Base-by-base conservation (phyloP, 331 rosid species). In the Ulmus americana region DNA sequence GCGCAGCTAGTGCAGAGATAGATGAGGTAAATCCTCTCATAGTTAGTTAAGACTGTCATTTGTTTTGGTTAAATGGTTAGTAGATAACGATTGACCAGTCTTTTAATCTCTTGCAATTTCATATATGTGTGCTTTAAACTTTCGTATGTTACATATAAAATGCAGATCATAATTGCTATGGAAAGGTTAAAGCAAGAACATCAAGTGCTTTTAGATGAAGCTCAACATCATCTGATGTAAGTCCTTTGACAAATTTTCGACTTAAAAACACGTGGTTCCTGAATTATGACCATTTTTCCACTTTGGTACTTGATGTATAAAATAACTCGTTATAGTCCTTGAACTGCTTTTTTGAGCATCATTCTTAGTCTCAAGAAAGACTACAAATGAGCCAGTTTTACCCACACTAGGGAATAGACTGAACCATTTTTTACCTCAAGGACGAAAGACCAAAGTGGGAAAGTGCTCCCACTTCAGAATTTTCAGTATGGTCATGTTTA, bases 1-100 rank as follows among this genome's bases (percentile, higher is more conserved):
- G 98, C 68, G 82, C 89, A 55, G 89, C 90, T 54, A 92, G 95
- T 73, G 97, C 95, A 56, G 95, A 88, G 84, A 92, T 92, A 71
- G 97, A 89, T 70, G 95, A 89, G 98, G 98, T 87, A 55, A 43
- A 55, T 8, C 38, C 5, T 56, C 0, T 3, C 0, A 13, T 2
- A 11, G 42, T 6, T n/a, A 2, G 13, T 41, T 55, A 10, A 22
- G 13, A 0, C 12, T 14, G 0, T 6, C 8, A 55, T 22, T 22
- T 22, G 4, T 28, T 28, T 28, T 28, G 35, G 35, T 28, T 28
- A 28, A 28, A 28, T 28, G 35, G 35, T 6, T 51, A 8, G 28
- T 0, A 1, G 38, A 14, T 15, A 51, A 9, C 35, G 8, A 28
- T 14, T 16, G 4, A 11, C 18, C 5, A 48, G 28, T 9, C 39